These are phyloP conservation scores for Bondarzewia mesenterica DNA, from an alignment of 1,284 basidiomycete species.

Conservation along the genomic window DNA sequence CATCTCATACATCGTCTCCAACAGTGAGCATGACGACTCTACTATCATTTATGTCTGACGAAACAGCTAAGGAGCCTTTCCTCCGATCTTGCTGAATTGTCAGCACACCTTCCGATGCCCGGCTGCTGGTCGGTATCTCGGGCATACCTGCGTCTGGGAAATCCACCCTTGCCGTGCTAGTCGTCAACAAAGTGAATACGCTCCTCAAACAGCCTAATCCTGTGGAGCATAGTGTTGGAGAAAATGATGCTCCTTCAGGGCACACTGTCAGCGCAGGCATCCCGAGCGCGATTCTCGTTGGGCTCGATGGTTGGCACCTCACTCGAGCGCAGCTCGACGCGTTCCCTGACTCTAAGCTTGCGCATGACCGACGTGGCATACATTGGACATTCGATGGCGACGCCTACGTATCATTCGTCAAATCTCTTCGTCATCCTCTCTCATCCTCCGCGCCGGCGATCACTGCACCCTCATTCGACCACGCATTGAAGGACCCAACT, in stretches of 20 bases:
- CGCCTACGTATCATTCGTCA: slow-evolving; percentile 61
- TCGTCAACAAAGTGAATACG: slow-evolving; percentile 44
- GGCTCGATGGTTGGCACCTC: slow-evolving; percentile 84
- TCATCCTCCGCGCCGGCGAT: slow-evolving; percentile 23
- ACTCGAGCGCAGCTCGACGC: slow-evolving; percentile 58
- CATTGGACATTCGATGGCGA: slow-evolving; percentile 68
- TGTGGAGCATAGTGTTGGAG: background rate
- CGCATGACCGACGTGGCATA: slow-evolving; percentile 62
- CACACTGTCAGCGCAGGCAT: background rate
- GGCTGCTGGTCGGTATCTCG: slow-evolving; percentile 69
- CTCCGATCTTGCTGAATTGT: background rate
- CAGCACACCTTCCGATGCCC: slow-evolving; percentile 38
- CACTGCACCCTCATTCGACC: slow-evolving; percentile 70
- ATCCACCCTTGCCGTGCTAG: slow-evolving; percentile 54
- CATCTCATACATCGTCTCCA: slow-evolving; percentile 22
- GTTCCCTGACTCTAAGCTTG: slow-evolving; percentile 63
- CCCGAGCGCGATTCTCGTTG: slow-evolving; percentile 40
- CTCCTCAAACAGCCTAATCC: slow-evolving; percentile 20
- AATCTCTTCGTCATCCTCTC: slow-evolving; percentile 37
- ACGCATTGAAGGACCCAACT: slow-evolving; percentile 56
- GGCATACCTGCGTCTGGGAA: slow-evolving; percentile 85
- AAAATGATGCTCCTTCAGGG: slow-evolving; percentile 2
- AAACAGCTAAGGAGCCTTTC: background rate
- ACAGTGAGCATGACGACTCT: slow-evolving; percentile 12
- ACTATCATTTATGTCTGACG: background rate